These are phyloP conservation scores for Trichomonascaceae sp. DNA, from an alignment of 1,139 yeast genomes.

Conservation along the genomic window DNA sequence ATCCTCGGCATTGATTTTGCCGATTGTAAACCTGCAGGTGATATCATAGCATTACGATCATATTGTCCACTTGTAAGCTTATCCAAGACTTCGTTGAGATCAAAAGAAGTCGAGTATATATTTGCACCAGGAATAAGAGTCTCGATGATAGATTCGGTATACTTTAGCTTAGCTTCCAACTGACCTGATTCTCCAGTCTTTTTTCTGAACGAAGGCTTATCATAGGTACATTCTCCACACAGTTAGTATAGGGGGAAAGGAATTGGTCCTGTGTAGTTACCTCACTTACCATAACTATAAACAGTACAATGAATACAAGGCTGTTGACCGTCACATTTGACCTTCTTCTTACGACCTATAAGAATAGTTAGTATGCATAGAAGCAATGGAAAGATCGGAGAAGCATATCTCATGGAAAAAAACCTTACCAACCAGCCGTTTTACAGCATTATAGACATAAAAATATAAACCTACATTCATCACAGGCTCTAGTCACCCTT, in stretches of 20 bases:
- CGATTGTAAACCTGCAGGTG: neutral
- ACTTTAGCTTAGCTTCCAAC: constrained; percentile 33
- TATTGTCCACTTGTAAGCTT: neutral
- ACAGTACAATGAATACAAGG: constrained; percentile 91
- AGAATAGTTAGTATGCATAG: constrained; percentile 1
- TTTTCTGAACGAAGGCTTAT: constrained; percentile 66
- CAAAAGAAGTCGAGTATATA: constrained; percentile 45
- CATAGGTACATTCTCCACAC: constrained; percentile 55
- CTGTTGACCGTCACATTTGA: constrained; percentile 80
- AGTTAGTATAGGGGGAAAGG: neutral
- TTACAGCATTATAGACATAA: neutral
- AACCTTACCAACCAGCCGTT: neutral
- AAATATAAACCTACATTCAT: constrained; percentile 48
- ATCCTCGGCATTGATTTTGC: neutral
- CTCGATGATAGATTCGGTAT: constrained; percentile 36
- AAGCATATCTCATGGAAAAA: neutral
- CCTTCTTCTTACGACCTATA: constrained; percentile 52
- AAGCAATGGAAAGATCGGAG: neutral
- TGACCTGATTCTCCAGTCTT: constrained; percentile 34
- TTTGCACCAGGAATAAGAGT: constrained; percentile 44
- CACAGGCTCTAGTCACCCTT: constrained; percentile 81
- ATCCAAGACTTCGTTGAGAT: constrained; percentile 32
- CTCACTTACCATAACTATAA: constrained; percentile 64
- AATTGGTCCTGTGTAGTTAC: too few species aligned
- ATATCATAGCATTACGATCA: neutral